Base-by-base conservation (phyloP, 176 grass and related monocot genomes). In the Pontederia crassipes region DNA sequence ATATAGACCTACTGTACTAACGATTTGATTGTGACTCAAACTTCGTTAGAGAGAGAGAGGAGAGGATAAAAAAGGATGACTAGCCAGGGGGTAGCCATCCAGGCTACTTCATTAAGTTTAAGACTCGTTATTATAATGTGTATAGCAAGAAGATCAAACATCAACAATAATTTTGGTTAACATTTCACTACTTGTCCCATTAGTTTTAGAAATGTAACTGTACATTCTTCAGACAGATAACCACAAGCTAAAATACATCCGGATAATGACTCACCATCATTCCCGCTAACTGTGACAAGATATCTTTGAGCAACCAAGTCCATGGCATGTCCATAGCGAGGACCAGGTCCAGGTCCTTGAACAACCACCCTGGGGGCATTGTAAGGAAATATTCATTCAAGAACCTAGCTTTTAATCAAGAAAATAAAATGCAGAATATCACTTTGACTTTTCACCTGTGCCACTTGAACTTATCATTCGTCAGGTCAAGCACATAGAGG, bases 391-490 rank as follows among this genome's bases (percentile, higher is more conserved):
- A 56, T 11, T 67, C 35, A 75, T 50, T 7, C 27, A 69, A 81
- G 2, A 11, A 11, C 52, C 24, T 40, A 51, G 55, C 9, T 12
- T 2, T 12, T 18, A 12, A 45, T 32, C 28, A 3, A 55, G 8
- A 10, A 46, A 17, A 55, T 27, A 46, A 55, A 12, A 68, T 2
- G 28, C 17, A 45, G 17, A 68, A 52, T 3, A 46, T 40, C 13
- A 68, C 27, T 16, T 10, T 2, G 8, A 55, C 20, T 51, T 12
- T 70, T 82, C 70, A 85, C 92, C 92, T 91, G 67, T 98, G 93
- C 93, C 93, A 98, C 71, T 92, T 98, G 66, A 92, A 98, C 71
- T 92, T 98, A 70, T 98, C 88, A 27, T 98, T 98, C 69, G 93
- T 98, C 32, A 98, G 74, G 80, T 98, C 93, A 74, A 98, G 81